Conservation (phyloP, 108 stramenopile genomes). For the Skeletonema costatum region DNA sequence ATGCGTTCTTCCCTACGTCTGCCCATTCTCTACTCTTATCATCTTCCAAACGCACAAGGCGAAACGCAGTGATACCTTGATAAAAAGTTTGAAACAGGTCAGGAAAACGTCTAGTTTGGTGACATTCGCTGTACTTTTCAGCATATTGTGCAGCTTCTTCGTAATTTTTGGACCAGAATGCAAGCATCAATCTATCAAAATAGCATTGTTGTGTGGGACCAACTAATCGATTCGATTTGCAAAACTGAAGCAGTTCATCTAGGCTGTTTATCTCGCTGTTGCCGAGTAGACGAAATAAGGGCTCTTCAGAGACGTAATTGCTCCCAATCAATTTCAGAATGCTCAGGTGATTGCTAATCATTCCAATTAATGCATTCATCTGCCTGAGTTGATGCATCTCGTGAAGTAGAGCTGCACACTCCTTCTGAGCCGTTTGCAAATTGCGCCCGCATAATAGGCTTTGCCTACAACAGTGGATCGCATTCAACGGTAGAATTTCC, state of each 20-base stretch:
- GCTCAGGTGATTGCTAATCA: background rate
- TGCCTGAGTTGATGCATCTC: background rate
- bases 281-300: background rate
- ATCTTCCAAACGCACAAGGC: background rate
- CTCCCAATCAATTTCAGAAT: background rate
- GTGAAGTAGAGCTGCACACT: background rate
- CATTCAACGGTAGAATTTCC: background rate
- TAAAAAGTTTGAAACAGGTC: background rate
- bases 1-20: background rate
- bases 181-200: conserved; percentile 2
- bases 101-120: background rate
- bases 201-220: background rate
- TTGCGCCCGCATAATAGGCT: conserved; percentile 3
- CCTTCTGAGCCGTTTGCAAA: conserved; percentile 4
- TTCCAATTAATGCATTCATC: background rate
- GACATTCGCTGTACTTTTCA: conserved; percentile 2
- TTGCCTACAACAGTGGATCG: background rate
- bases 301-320: background rate
- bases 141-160: conserved; percentile 7
- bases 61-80: background rate
- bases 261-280: background rate
- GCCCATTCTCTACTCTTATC: background rate
- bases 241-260: background rate
- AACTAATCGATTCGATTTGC: background rate
- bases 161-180: conserved; percentile 5